Evolutionary conservation across 2,329 filamentous ascomycete species (phyloP).

Genomic region (Xylaria sp.): DNA sequence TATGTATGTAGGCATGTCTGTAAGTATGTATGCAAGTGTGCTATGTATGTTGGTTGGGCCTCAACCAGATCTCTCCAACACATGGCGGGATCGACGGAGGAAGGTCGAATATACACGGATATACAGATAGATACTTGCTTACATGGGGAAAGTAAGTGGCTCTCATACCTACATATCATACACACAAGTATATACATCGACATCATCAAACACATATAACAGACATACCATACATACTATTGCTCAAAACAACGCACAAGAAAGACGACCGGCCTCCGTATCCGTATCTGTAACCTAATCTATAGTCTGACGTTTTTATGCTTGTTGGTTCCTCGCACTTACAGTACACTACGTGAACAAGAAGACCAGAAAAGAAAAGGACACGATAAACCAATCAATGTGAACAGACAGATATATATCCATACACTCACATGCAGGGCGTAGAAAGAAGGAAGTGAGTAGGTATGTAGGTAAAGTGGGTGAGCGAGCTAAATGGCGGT

Average conservation of each 20-base stretch:
- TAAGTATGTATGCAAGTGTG: not conserved
- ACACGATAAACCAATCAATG: not conserved
- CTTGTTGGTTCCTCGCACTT: constrained; percentile 28
- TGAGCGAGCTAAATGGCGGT: no score
- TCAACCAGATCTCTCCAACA: not conserved
- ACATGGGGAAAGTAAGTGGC: not conserved
- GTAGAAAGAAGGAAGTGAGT: not conserved
- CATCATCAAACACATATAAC: no score
- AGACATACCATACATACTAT: no score
- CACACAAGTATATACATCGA: not conserved
- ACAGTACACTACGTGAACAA: not conserved
- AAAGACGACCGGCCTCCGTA: constrained; percentile 2
- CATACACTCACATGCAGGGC: constrained; percentile 9
- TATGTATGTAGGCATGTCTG: not conserved
- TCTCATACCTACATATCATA: not conserved
- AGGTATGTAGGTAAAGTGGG: constrained; percentile 1
- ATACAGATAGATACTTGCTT: constrained; percentile 25
- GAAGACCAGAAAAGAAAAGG: no score
- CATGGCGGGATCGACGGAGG: not conserved
- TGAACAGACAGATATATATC: constrained; percentile 10
- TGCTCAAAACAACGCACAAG: no score
- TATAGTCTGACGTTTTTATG: constrained; percentile 17
- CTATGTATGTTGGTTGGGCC: constrained; percentile 6
- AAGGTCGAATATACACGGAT: constrained; percentile 20
- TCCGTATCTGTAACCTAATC: constrained; percentile 4